Base-by-base conservation (phyloP, 1,284 basidiomycete genomes). In the Leucoagaricus sp. region DNA sequence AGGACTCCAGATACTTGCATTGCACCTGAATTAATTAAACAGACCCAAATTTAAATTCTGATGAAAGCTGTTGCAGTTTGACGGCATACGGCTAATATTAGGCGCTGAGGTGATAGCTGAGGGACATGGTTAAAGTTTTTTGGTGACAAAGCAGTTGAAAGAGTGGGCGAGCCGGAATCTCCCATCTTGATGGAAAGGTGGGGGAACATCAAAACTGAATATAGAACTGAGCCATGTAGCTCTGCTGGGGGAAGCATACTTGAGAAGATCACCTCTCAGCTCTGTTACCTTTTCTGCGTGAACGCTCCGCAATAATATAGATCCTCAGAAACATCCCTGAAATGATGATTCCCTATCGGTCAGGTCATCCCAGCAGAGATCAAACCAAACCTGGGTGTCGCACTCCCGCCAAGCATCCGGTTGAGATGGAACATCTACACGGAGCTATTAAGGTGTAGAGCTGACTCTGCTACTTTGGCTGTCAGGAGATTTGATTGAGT, bases 61-160 rank as follows among this genome's bases (percentile, higher is more conserved):
- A 55, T 50, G 47, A 33, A 25, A 17, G 54, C 47, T 55, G 47
- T 55, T 55, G 31, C 36, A 29, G 26, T 10, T 12, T 55, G 23
- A 53, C 51, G 40, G 50, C 50, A 52, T 10, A 15, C 25, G n/a
- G 54, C 28, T 49, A 55, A 49, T 23, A 34, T 55, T 49, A 55
- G 23, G 31, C 23, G 46, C 47, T 29, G 41, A 55, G 41, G 47
- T 49, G 49, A 17, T 21, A 15, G 46, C 47, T 29, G 41, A 55
- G 41, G 47, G 47, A 34, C 38, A 29, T 17, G 25, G 41, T 55
- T 55, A 49, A 29, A 55, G 15, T 49, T 53, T 55, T 49, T 44
- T 45, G 38, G 5, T 38, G 36, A 38, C 12, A n/a, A 12, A 38
- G 13, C 12, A 38, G 36, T n/a, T 38, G 36, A 8, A 38, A 13